Percentiles rank a stretch among this genome's conserved stretches.
Evolutionary conservation across 2,329 filamentous ascomycete species (phyloP).

Genomic region (Fusarium sp.): DNA sequence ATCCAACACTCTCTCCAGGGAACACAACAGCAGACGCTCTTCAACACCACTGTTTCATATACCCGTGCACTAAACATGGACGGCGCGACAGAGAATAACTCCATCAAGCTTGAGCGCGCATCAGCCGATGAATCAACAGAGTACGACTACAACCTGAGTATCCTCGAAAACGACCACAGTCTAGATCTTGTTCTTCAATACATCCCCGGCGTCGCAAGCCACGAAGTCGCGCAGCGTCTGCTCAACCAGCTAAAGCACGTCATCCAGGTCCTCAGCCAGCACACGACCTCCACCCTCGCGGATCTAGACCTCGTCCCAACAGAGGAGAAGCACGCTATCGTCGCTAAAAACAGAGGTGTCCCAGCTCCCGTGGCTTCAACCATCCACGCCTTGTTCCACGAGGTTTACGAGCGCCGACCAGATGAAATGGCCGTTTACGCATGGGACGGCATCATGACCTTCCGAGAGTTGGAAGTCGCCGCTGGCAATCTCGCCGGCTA

Average conservation of each 20-base stretch:
- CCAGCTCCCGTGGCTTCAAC: not conserved
- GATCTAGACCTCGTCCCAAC: not conserved
- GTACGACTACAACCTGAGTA: not conserved
- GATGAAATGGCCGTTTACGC: not conserved
- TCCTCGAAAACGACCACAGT: not conserved
- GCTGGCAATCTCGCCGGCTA: not conserved
- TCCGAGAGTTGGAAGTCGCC: not conserved
- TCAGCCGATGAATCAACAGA: not conserved
- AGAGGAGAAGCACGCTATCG: not conserved
- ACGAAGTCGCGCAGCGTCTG: not conserved
- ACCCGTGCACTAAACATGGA: not conserved
- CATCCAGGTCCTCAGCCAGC: not conserved
- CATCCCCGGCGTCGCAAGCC: not conserved
- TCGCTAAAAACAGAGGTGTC: not conserved
- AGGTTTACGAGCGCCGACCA: not conserved
- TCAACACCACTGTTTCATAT: not conserved
- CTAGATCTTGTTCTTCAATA: not conserved
- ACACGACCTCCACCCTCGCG: not conserved
- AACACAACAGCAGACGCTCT: not conserved
- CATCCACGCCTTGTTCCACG: not conserved
- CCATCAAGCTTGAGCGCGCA: not conserved
- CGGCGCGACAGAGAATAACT: accelerated
- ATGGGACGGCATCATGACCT: not conserved
- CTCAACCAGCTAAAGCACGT: not conserved
- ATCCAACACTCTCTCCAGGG: not conserved